Base-by-base conservation (phyloP, 1,139 yeast genomes). In the Nadsonia commutata region DNA sequence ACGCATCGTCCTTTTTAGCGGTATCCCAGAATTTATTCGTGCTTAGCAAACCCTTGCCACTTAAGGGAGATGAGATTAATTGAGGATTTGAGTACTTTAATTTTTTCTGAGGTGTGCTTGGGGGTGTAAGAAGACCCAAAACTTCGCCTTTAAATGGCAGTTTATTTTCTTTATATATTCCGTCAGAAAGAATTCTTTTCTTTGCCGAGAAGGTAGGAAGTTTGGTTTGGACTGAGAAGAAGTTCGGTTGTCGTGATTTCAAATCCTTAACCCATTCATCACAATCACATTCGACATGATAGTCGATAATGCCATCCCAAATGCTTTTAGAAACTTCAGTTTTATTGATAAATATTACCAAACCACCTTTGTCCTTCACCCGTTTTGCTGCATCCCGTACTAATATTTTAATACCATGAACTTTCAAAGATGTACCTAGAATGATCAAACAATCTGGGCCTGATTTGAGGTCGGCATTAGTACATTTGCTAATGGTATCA, bases 371-470 rank as follows among this genome's bases (percentile, higher is more conserved):
- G 36, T 67, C 74, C 52, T 76, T 83, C 23, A 81, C 74, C 2
- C 71, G 66, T 43, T 68, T 66, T 23, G 84, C 75, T 51, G 78
- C 59, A 33, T 78, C 80, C 51, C 75, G 76, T 13, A 83, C 90
- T 48, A 85, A 63, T 51, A 81, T 71, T 57, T 79, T 72, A 11
- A 85, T 94, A 0, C 95, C 95, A 16, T 93, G 95, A 17, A 85
- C 90, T 56, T 80, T 80, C 45, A 85, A 64, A 1, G 94, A 79
- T 0, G 95, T 85, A 1, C 95, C 95, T 59, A 82, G 88, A 39
- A 85, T 82, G 18, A 85, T 66, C 44, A 85, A 64, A 53, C 86
- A 76, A 56, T 85, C 95, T 0, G 93, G 88, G 49, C 68, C 72
- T 40, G 74, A 62, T 51, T 69, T 70, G 43, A 83, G 59, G 59